Conservation (phyloP, 768 basidiomycete species). For the Suillus fuscotomentosus region DNA sequence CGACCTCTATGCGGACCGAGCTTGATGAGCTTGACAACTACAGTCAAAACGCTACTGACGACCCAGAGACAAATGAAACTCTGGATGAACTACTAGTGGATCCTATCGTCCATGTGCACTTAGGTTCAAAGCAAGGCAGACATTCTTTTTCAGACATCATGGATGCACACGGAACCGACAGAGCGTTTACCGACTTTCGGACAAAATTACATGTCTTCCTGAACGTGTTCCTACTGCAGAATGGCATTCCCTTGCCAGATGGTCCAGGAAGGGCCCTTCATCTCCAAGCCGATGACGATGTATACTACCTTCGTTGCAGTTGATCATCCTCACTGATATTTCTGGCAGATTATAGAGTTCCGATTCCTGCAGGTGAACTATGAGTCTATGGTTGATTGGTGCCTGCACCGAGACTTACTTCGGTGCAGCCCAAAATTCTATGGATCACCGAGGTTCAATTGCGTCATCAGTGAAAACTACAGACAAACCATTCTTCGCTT, state of each 20-base stretch:
- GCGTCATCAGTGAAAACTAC: conserved; percentile 23
- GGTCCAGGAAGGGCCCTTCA: not conserved
- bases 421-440: conserved; percentile 17
- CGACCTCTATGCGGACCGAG: conserved; percentile 7
- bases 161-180: not conserved
- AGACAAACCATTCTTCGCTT: too few relatives aligned
- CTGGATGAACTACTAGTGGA: not conserved
- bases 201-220: not conserved
- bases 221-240: not conserved
- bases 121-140: not conserved
- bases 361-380: conserved; percentile 15
- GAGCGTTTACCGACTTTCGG: not conserved
- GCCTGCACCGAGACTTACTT: conserved; percentile 9
- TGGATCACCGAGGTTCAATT: conserved; percentile 15
- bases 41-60: not conserved
- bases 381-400: conserved; percentile 18
- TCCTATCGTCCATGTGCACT: not conserved
- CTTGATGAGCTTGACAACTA: not conserved
- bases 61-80: not conserved
- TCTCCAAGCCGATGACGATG: not conserved
- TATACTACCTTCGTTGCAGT: too few relatives aligned
- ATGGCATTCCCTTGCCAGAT: not conserved
- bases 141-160: not conserved
- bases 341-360: not conserved
- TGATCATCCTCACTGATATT: not conserved